Evolutionary conservation across 768 basidiomycete species (phyloP), one percentile per base, ranked within the genome.

Genomic region (Galerina sulciceps): DNA sequence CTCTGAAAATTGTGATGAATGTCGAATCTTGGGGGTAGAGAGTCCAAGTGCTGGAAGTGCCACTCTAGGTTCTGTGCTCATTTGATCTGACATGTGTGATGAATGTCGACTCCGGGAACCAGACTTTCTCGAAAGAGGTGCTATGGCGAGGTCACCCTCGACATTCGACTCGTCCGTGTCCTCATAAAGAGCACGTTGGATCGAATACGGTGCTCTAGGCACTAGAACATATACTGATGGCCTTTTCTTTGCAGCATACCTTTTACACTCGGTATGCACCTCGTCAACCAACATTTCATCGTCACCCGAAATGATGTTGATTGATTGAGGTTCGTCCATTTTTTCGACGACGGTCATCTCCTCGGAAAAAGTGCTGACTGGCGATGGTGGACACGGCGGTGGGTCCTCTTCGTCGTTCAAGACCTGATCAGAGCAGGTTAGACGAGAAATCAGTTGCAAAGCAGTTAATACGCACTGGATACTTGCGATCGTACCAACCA

Each of bases 401-500:
- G 26, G 26, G 26, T 31, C 26, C 4, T 31, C 42, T 14, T 31
- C 15, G 3, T 23, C 47, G 13, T 34, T 37, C 31, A 26, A 37
- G 23, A 40, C 4, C 43, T 31, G 14, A 10, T 49, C 13, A 18
- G 6, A 46, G 26, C 18, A 10, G 10, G 17, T 43, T 4, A 35
- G 8, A 18, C 6, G 17, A 20, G 10, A 9, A 48, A 5, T 5
- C 4, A 13, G 17, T 15, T 36, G n/a, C 4, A 6, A 31, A 14
- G 14, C 42, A n/a, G 10, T n/a, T 18, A 14, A 48, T 26, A 37
- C 48, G 17, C 31, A 55, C 59, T 35, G 55, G 17, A 6, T 60
- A 23, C 13, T 38, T 38, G 22, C 15, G 51, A 61, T 92, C 90
- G 63, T 91, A 91, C 83, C 85, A 91, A 3, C 90, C 90, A 18